Evolutionary conservation across 306 rosid genomes (phyloP), one percentile per base, ranked within the genome.

Genomic region (Fragaria nilgerrensis): DNA sequence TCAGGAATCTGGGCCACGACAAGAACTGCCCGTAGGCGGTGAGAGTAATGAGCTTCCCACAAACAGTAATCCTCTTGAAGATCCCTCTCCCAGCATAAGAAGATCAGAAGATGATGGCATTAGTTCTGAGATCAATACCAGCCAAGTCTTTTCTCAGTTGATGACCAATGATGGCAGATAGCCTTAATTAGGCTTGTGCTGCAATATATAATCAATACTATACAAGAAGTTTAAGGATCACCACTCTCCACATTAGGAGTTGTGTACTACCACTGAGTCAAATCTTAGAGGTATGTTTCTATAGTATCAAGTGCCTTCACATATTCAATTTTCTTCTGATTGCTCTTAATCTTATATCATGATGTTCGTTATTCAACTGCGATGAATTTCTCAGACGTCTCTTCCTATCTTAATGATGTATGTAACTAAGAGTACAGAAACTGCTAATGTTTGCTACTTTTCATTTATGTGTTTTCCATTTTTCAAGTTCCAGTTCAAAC

Each of bases 141-240:
- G 91, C 79, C 77, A 76, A 83, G 94, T 91, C 47, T 96, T 93
- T 85, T 96, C 99, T 37, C 98, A 96, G 80, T 87, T 96, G 88
- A 86, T 96, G 70, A 93, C 84, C 79, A 96, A 89, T 53, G 91
- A 87, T 75, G 98, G 99, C 73, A 91, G 99, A 90, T 96, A 86
- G 87, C 78, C 81, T 75, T 50, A 72, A 11, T 11, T 43, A 43
- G 79, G 73, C 66, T 61, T 49, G 68, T 75, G 78, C 83, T 75
- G 63, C 70, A 82, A 81, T 45, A 55, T 68, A 37, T 75, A 43
- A 32, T 76, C 76, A 50, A 71, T 53, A 20, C 74, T 67, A 34
- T 58, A 75, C 77, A 49, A 63, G 55, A 48, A 69, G 25, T 44
- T 36, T 77, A 68, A 74, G 52, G 44, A 62, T 73, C 32, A 66